Conservation (phyloP, 169 alveolate genomes). For the Plasmodium berghei region DNA sequence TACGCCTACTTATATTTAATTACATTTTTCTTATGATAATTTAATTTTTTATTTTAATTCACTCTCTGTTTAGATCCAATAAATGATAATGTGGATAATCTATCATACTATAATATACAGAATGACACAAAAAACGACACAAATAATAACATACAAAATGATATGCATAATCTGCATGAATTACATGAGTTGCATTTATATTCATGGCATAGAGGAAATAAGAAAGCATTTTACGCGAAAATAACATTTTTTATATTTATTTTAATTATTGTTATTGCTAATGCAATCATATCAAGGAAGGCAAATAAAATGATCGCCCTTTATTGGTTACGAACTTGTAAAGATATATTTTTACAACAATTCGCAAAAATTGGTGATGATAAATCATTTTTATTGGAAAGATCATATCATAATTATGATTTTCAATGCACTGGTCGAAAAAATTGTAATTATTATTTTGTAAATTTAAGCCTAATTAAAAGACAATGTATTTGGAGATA, state of each 20-base stretch:
- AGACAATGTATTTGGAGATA: conserved; percentile 76
- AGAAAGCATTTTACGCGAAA: conserved; percentile 44
- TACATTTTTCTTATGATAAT: no score
- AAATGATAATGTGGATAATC: no score
- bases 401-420: conserved; percentile 61
- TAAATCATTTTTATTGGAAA: conserved; percentile 67
- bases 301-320: conserved; percentile 52
- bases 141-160: neutral
- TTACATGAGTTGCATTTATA: neutral
- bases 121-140: no score
- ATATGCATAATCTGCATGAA: neutral
- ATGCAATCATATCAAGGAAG: conserved; percentile 47
- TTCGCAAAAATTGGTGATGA: conserved; percentile 72
- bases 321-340: conserved; percentile 61
- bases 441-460: conserved; percentile 61
- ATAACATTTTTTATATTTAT: conserved; percentile 5
- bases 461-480: conserved; percentile 34
- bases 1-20: no score
- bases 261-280: conserved; percentile 25
- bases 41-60: no score
- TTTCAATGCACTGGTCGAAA: conserved; percentile 71
- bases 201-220: conserved; percentile 68
- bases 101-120: no score
- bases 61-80: no score
- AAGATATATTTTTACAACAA: conserved; percentile 49